Evolutionary conservation across 2,329 filamentous ascomycete species (phyloP).

Genomic region (Hirsutella rhossiliensis): DNA sequence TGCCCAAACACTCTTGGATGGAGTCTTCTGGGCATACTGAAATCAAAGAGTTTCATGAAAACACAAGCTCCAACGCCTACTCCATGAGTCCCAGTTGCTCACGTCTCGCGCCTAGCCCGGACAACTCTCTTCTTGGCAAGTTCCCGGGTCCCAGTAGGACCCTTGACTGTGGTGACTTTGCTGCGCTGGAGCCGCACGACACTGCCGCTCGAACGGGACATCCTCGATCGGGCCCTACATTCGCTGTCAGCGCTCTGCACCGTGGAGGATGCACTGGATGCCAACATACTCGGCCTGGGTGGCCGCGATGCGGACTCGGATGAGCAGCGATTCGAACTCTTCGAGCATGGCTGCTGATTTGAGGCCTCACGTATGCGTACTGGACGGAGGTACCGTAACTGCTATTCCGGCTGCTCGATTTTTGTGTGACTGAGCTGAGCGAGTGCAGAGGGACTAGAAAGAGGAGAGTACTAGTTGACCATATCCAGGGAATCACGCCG

Average conservation of each 20-base stretch:
- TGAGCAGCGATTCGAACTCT: slow-evolving; percentile 28
- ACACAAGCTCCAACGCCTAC: too few relatives aligned
- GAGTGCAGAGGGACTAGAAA: too few relatives aligned
- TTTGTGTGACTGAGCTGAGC: too few relatives aligned
- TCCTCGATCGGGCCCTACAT: slow-evolving; percentile 3
- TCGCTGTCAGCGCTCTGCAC: neutral
- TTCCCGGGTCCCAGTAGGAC: slow-evolving; percentile 7
- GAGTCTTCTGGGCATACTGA: too few relatives aligned
- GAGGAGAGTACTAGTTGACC: too few relatives aligned
- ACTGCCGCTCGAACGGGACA: slow-evolving; percentile 2
- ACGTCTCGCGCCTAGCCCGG: slow-evolving; percentile 1
- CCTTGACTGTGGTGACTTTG: slow-evolving; percentile 10
- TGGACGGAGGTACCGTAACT: too few relatives aligned
- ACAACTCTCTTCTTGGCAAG: slow-evolving; percentile 12
- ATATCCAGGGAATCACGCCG: too few relatives aligned
- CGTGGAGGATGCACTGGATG: neutral
- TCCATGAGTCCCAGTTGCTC: neutral
- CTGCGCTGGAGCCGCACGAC: slow-evolving; percentile 11
- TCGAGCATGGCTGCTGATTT: slow-evolving; percentile 18
- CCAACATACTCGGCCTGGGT: slow-evolving; percentile 32
- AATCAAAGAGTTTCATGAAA: too few relatives aligned
- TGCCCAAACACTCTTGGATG: too few relatives aligned
- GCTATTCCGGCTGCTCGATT: too few relatives aligned
- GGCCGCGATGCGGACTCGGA: slow-evolving; percentile 34
- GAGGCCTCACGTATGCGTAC: too few relatives aligned